A percentile compares a stretch with the other conserved stretches of the same genome.
phyloP scores from a whole-genome alignment of 2,329 filamentous ascomycete species.

The Pseudogymnoascus sp. region DNA sequence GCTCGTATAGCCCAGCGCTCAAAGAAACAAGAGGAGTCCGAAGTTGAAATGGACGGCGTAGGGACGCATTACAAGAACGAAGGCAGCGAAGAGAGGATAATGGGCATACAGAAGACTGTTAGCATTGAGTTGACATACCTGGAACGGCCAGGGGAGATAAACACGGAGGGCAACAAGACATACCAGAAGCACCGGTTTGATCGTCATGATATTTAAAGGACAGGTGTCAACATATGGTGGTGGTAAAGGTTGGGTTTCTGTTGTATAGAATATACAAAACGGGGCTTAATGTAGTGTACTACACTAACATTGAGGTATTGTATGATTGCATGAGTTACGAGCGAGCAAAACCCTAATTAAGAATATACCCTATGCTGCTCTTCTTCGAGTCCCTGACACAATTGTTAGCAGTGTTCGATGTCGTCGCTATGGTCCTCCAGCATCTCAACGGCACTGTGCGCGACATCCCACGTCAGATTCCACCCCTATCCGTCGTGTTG shows the following conservation, averaged over 20 bases:
- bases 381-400: too few species aligned
- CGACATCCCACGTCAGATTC: too few species aligned
- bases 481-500: too few species aligned
- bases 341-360: too few species aligned
- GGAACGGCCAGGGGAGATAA: neutral
- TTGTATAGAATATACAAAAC: neutral
- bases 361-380: too few species aligned
- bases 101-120: constrained; percentile 15
- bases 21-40: neutral
- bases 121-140: neutral
- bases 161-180: neutral
- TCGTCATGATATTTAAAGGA: neutral
- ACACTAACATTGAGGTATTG: neutral
- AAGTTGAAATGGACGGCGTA: neutral
- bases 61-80: neutral
- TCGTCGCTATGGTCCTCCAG: too few species aligned
- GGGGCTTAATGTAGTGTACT: neutral
- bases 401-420: too few species aligned
- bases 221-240: neutral
- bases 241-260: neutral
- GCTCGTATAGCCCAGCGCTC: neutral
- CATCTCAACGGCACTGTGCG: too few species aligned
- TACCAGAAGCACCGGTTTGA: neutral
- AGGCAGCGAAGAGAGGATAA: constrained; percentile 14
- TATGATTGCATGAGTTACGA: too few species aligned